Conservation (phyloP, 345 rosid genomes). For the Melastoma malabathricum region DNA sequence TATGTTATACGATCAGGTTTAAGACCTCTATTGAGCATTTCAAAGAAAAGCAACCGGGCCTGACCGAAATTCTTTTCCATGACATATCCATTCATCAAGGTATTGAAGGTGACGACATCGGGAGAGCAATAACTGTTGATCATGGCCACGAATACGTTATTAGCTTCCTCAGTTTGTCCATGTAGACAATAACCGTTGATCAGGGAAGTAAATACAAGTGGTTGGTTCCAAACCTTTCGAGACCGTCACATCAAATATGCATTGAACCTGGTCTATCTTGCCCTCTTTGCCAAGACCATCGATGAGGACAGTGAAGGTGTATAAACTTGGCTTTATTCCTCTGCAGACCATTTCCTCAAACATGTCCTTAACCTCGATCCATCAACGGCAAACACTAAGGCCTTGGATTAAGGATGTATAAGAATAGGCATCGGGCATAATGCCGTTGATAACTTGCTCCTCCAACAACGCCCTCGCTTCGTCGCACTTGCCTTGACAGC, state of each 20-base stretch:
- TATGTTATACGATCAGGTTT: slow-evolving; percentile 9
- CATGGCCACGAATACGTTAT: slow-evolving; percentile 4
- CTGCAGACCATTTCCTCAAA: neutral
- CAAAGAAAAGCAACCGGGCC: neutral
- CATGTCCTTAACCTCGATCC: neutral
- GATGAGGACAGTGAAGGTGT: slow-evolving; percentile 1
- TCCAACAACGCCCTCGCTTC: neutral
- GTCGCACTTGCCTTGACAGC: neutral
- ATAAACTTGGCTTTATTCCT: slow-evolving; percentile 1
- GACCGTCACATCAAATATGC: slow-evolving; percentile 1
- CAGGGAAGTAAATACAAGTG: slow-evolving; percentile 3
- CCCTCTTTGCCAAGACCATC: neutral
- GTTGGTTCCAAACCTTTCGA: slow-evolving; percentile 2
- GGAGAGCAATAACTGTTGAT: slow-evolving; percentile 2
- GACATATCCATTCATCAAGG: slow-evolving; percentile 7
- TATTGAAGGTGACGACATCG: slow-evolving; percentile 3
- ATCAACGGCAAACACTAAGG: neutral
- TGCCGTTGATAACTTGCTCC: neutral
- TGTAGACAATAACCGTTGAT: slow-evolving; percentile 8
- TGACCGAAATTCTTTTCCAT: neutral
- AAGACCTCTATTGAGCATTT: slow-evolving; percentile 8
- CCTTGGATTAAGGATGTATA: slow-evolving; percentile 3
- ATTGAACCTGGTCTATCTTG: neutral
- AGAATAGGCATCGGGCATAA: neutral
- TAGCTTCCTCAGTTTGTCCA: slow-evolving; percentile 6